A percentile compares a stretch with the other conserved stretches of the same genome.
Evolutionary conservation across 179 eudicot species (phyloP).

Genomic region (Carnegiea gigantea): DNA sequence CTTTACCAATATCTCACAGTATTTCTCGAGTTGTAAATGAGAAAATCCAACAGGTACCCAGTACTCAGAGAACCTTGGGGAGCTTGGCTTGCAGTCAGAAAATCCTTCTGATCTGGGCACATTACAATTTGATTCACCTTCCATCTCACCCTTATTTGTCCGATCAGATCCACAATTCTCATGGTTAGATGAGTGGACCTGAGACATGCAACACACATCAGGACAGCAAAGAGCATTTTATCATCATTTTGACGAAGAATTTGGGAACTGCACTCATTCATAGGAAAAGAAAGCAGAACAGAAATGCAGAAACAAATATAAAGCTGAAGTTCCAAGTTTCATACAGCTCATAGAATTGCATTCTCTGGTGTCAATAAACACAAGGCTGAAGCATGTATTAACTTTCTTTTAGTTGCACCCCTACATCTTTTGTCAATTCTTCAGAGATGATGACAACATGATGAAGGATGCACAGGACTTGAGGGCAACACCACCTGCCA

Average conservation of each 20-base stretch:
- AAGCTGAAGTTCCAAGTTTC: neutral
- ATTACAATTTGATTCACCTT: conserved; percentile 17
- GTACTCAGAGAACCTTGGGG: conserved; percentile 44
- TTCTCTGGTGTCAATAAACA: no score
- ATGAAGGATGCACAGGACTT: no score
- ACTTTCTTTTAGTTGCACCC: no score
- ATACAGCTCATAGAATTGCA: neutral
- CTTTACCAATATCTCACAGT: conserved; percentile 49
- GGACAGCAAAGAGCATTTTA: no score
- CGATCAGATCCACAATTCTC: conserved; percentile 18
- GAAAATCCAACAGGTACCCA: conserved; percentile 76
- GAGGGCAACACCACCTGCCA: no score
- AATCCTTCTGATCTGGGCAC: conserved; percentile 4
- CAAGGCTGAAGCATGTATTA: no score
- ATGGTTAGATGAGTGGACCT: conserved; percentile 10
- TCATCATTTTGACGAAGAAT: neutral
- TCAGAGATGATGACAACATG: no score
- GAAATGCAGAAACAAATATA: neutral
- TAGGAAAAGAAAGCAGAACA: neutral
- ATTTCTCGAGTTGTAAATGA: conserved; percentile 65
- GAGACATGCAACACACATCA: conserved; percentile 1
- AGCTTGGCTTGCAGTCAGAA: conserved; percentile 29
- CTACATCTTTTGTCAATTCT: no score
- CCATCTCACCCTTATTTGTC: conserved; percentile 15
- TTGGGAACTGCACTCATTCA: neutral